Conservation (phyloP, 2,329 filamentous ascomycete species). For the Monosporascus sp. region DNA sequence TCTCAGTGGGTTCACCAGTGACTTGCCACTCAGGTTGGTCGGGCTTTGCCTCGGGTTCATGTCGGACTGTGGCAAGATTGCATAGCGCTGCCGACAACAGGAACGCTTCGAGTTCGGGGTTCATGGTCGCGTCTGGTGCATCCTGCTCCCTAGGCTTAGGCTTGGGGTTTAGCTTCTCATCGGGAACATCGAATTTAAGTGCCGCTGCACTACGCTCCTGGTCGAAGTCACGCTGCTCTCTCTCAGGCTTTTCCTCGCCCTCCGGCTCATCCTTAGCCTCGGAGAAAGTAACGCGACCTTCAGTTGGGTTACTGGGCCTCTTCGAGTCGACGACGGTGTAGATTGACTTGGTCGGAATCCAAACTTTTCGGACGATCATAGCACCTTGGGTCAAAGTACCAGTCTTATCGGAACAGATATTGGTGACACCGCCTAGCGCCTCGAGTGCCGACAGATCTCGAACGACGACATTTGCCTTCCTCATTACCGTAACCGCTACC, state of each 20-base stretch:
- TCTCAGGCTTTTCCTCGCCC: conserved; percentile 30
- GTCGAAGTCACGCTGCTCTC: conserved; percentile 45
- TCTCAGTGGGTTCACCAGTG: conserved; percentile 68
- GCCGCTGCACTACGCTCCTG: conserved; percentile 54
- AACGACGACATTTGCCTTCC: conserved; percentile 59
- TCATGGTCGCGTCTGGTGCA: conserved; percentile 36
- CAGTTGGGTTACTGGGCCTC: conserved; percentile 56
- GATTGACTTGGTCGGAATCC: conserved; percentile 53
- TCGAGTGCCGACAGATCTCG: conserved; percentile 63
- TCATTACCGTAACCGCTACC: conserved; percentile 59
- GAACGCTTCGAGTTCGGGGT: conserved; percentile 45
- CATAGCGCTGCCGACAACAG: conserved; percentile 56
- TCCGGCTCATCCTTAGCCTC: conserved; percentile 29
- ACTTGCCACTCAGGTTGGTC: conserved; percentile 58
- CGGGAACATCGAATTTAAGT: conserved; percentile 58
- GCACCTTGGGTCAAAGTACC: conserved; percentile 64
- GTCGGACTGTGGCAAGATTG: conserved; percentile 57
- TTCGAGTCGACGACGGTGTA: conserved; percentile 58
- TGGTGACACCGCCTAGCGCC: conserved; percentile 64
- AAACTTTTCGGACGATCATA: conserved; percentile 65
- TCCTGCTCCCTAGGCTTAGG: conserved; percentile 29
- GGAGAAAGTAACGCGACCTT: conserved; percentile 47
- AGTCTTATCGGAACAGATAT: conserved; percentile 71
- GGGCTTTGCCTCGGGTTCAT: conserved; percentile 47
- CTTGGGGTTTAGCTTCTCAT: conserved; percentile 44